Evolutionary conservation across 1,139 yeast genomes (phyloP).

Genomic region (Kodamaea sp.): DNA sequence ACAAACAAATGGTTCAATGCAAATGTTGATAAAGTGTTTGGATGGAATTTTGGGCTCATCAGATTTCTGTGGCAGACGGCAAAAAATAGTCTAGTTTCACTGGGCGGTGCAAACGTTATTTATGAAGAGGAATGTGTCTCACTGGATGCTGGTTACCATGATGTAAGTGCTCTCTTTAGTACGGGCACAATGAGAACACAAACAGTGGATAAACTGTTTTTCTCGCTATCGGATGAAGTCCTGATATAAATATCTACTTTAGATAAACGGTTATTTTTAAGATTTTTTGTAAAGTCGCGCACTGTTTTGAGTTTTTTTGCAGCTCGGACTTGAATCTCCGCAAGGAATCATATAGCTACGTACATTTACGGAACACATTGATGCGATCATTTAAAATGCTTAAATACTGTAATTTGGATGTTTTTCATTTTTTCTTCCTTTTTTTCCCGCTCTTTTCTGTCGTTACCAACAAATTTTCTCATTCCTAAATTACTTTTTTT

Average conservation of each 20-base stretch:
- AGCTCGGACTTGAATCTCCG: slow-evolving; percentile 22
- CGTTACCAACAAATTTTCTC: slow-evolving; percentile 16
- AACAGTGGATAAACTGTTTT: slow-evolving; percentile 1
- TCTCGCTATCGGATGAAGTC: neutral
- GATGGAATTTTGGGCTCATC: slow-evolving; percentile 75
- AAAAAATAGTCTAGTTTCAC: slow-evolving; percentile 59
- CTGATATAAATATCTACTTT: neutral
- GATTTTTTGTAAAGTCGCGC: too few species aligned
- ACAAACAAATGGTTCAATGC: slow-evolving; percentile 69
- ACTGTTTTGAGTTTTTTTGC: slow-evolving; percentile 1
- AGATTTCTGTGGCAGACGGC: slow-evolving; percentile 96
- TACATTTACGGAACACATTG: slow-evolving; percentile 21
- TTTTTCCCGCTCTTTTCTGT: slow-evolving; percentile 17
- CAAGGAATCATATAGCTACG: slow-evolving; percentile 1
- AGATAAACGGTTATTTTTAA: neutral
- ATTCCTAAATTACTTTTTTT: slow-evolving; percentile 10
- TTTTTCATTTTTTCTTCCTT: slow-evolving; percentile 23
- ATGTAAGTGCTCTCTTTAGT: slow-evolving; percentile 27
- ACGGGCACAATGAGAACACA: slow-evolving; percentile 1
- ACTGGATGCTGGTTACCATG: slow-evolving; percentile 29
- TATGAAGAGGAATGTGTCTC: slow-evolving; percentile 38
- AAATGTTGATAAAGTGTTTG: slow-evolving; percentile 69
- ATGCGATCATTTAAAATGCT: slow-evolving; percentile 22
- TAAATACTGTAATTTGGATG: slow-evolving; percentile 28
- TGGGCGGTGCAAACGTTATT: slow-evolving; percentile 42